A percentile compares a stretch with the other conserved stretches of the same genome.
Evolutionary conservation across 208 protist genomes (phyloP).

Genomic region (Leishmania lainsoni): DNA sequence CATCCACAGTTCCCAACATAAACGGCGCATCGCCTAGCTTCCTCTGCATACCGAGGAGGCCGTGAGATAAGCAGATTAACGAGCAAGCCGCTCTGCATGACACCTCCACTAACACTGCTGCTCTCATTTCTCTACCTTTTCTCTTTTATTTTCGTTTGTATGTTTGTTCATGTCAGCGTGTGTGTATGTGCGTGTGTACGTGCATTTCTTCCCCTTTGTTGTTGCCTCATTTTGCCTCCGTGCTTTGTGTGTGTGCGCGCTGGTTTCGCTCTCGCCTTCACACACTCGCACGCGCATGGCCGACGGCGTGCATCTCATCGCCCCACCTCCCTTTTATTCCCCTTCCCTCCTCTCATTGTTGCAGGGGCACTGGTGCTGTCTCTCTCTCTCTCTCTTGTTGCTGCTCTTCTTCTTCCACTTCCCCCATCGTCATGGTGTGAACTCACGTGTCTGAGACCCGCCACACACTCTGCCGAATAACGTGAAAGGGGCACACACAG

Average conservation of each 20-base stretch:
- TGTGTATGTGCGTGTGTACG: not conserved
- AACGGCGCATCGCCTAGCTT: too few species aligned
- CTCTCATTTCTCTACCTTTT: constrained; percentile 7
- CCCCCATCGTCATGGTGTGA: constrained; percentile 3
- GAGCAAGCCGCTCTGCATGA: not conserved
- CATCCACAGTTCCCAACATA: not conserved
- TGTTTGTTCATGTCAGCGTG: not conserved
- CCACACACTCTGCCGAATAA: not conserved
- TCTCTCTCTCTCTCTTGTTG: not conserved
- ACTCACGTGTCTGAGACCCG: not conserved
- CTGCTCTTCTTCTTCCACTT: constrained; percentile 2
- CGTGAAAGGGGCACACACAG: too few species aligned
- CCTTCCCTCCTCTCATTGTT: not conserved
- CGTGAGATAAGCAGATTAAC: too few species aligned
- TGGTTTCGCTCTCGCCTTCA: too few species aligned
- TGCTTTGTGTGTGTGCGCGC: too few species aligned
- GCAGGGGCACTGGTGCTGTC: too few species aligned
- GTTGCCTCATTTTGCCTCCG: too few species aligned
- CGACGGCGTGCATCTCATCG: too few species aligned
- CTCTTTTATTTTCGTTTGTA: not conserved
- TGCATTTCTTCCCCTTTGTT: not conserved
- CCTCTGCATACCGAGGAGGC: too few species aligned
- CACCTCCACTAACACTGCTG: not conserved
- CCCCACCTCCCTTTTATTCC: not conserved
- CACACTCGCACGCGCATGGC: too few species aligned